Base-by-base conservation (phyloP, 495 filamentous ascomycete species). In the Bryoglossum gracile region DNA sequence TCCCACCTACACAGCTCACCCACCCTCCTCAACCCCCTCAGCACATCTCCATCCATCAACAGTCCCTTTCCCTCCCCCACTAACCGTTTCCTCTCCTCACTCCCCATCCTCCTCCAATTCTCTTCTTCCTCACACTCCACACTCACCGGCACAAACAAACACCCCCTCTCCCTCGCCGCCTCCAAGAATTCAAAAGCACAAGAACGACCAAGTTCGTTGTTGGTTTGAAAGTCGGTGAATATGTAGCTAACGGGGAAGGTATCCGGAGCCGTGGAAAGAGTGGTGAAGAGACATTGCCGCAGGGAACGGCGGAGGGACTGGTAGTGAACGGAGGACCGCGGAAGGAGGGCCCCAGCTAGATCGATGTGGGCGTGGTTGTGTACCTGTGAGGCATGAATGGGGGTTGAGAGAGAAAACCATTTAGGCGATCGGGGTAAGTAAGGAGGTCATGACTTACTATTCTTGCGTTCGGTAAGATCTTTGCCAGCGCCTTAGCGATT, bases 301-400 rank as follows among this genome's bases (percentile, higher is more conserved):
- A 42, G 19, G 9, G 4, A 14, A 42, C 19, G 24, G 39, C 39
- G 39, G 9, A 42, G 14, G 4, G 19, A 4, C 14, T 42, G 39
- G 14, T 42, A 42, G 9, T 42, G 14, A 4, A 19, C 16, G 8
- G 4, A 5, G 14, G 39, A 42, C 8, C 39, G 39, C 8, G 39
- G 39, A 19, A 42, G 39, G 8, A 42, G 9, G 39, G 39, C 21
- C 8, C 39, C 39, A 21, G 39, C 39, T 42, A 42, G 39, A 19
- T 42, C 39, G 39, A 42, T 42, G 21, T 42, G 39, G 19, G 19
- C 16, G 19, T 42, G 39, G 19, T 24, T 42, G 39, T 42, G 39
- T 9, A 42, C 24, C 39, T 42, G 18, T n/a, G n/a, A n/a, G n/a
- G n/a, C n/a, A n/a, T n/a, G n/a, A n/a, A n/a, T n/a, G n/a, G n/a